Evolutionary conservation across 2,329 filamentous ascomycete genomes (phyloP).

Genomic region (Aspergillus quadrilineatus): DNA sequence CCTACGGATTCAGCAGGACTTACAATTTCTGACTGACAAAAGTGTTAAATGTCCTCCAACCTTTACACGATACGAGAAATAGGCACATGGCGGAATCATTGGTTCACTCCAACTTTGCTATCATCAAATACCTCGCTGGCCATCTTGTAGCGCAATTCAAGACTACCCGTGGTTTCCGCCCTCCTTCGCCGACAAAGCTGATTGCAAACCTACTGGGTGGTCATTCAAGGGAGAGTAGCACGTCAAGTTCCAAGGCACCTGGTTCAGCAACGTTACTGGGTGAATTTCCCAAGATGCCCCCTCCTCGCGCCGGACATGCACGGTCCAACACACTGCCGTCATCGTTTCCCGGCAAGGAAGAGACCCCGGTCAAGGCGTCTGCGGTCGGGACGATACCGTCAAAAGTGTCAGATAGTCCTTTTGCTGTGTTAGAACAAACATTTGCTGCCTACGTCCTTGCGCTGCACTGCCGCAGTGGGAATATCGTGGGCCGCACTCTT

Average conservation of each 20-base stretch:
- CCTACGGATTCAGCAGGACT: not conserved
- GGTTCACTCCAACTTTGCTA: conserved; percentile 74
- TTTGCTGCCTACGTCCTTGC: conserved; percentile 80
- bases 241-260: conserved; percentile 35
- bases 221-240: conserved; percentile 28
- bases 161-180: conserved; percentile 62
- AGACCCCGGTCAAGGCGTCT: conserved; percentile 40
- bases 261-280: conserved; percentile 39
- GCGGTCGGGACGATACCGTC: conserved; percentile 54
- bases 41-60: conserved; percentile 72
- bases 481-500: conserved; percentile 75
- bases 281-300: conserved; percentile 46
- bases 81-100: conserved; percentile 58
- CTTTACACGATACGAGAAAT: conserved; percentile 63
- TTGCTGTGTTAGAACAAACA: conserved; percentile 77
- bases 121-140: conserved; percentile 68
- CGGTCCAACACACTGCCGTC: conserved; percentile 47
- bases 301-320: conserved; percentile 37
- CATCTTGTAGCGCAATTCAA: conserved; percentile 63
- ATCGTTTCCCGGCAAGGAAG: conserved; percentile 48
- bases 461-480: conserved; percentile 80
- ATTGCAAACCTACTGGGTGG: conserved; percentile 76
- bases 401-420: conserved; percentile 60
- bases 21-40: conserved; percentile 15
- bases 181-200: conserved; percentile 85